Base-by-base conservation (phyloP, 2,329 filamentous ascomycete species). In the Didymella exigua region DNA sequence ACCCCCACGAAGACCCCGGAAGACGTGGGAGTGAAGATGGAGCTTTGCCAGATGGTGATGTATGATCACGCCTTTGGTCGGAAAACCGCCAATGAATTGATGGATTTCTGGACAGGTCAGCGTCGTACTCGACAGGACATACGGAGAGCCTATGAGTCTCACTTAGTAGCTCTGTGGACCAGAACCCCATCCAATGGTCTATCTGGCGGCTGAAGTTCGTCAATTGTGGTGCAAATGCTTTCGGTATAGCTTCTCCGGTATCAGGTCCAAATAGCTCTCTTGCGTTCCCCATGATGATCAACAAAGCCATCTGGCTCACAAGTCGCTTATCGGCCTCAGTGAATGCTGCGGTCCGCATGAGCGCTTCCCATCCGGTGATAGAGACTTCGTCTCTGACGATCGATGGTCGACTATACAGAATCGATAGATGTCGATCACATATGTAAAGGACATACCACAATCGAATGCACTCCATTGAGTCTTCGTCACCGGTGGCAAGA, bases 391-490 rank as follows among this genome's bases (percentile, higher is more conserved):
- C 84, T 24, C 82, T 81, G 0, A 86, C 82, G 8, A 86, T 81
- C 0, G 83, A 81, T 1, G 83, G 82, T 2, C 85, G 77, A 2
- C 84, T 83, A 49, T 87, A 86, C 0, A 86, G 74, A 19, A 86
- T 86, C 16, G 83, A 84, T 24, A 87, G 83, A 67, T 88, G 86
- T 57, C 87, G 85, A 62, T 88, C 86, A 63, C 85, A 87, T 1
- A 87, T 84, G 62, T 87, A 88, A 0, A 70, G 42, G 8, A 68
- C 48, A 67, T 86, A 87, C 85, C 85, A 87, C 11, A 87, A 70
- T 18, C 85, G 77, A 4, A 85, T 79, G 30, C 81, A 79, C 53
- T 86, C 83, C 51, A 78, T 76, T 0, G 78, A 78, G 37, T 82
- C 78, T 11, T 77, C 74, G 11, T 70, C 75, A 19, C 73, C 68